phyloP scores from a whole-genome alignment of 106 monocot genomes.

The Allium fistulosum region DNA sequence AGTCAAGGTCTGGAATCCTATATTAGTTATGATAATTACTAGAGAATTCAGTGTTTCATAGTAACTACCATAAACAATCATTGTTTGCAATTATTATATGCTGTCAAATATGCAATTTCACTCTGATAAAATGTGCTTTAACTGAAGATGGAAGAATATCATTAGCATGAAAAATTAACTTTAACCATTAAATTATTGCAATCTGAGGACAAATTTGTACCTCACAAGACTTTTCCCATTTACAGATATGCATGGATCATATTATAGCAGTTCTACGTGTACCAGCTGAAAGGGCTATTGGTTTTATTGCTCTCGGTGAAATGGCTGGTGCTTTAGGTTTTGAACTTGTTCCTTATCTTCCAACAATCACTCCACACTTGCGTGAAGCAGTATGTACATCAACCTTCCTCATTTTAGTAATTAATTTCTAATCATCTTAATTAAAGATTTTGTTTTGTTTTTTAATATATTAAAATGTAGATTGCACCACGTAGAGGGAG shows the following conservation, averaged over 20 bases:
- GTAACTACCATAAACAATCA: too few relatives aligned
- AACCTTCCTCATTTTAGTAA: background rate
- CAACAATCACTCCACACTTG: slow-evolving; percentile 65
- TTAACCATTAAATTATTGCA: too few relatives aligned
- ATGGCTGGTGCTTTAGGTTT: slow-evolving; percentile 97
- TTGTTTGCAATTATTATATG: too few relatives aligned
- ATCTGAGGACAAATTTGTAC: too few relatives aligned
- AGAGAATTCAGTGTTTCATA: too few relatives aligned
- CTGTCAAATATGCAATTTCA: too few relatives aligned
- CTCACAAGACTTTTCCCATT: slow-evolving; percentile 30
- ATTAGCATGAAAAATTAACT: too few relatives aligned
- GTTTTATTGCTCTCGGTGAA: slow-evolving; percentile 93
- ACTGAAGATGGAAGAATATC: too few relatives aligned
- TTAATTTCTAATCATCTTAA: background rate
- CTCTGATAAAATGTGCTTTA: too few relatives aligned
- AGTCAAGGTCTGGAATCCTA: too few relatives aligned
- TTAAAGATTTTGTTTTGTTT: background rate
- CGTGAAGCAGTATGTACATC: slow-evolving; percentile 76
- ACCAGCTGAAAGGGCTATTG: slow-evolving; percentile 90
- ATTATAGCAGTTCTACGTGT: slow-evolving; percentile 81
- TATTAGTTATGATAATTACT: too few relatives aligned
- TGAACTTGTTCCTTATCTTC: slow-evolving; percentile 83
- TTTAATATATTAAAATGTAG: slow-evolving; percentile 16
- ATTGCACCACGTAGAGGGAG: slow-evolving; percentile 94
- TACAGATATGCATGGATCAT: slow-evolving; percentile 97